Percentiles rank a stretch among this genome's conserved stretches.
phyloP scores from a whole-genome alignment of 495 filamentous ascomycete genomes.

The Neurospora sp. region DNA sequence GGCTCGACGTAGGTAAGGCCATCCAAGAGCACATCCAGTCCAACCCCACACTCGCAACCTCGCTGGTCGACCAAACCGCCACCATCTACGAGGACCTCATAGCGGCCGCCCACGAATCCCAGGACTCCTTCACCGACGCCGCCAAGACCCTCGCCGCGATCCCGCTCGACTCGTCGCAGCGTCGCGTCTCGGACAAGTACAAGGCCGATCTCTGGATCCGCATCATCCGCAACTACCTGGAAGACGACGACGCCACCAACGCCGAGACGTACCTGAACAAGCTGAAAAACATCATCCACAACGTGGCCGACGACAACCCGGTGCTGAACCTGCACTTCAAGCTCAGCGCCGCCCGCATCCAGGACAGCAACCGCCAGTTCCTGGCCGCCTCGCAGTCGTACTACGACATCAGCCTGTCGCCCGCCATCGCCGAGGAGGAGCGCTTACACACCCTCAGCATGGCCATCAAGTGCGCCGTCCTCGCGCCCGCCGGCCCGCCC shows the following conservation, averaged over 20 bases:
- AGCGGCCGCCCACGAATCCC: conserved; percentile 69
- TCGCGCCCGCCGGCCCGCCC: conserved; percentile 82
- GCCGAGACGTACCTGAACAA: conserved; percentile 86
- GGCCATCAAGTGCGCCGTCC: conserved; percentile 89
- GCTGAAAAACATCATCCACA: conserved; percentile 82
- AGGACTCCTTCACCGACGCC: conserved; percentile 70
- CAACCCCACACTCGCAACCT: conserved; percentile 37
- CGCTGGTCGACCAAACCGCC: conserved; percentile 77
- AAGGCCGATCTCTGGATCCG: conserved; percentile 81
- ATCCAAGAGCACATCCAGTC: conserved; percentile 53
- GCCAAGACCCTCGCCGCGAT: conserved; percentile 74
- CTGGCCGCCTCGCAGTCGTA: conserved; percentile 83
- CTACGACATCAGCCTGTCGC: conserved; percentile 68
- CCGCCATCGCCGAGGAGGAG: conserved; percentile 70
- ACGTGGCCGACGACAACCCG: conserved; percentile 57
- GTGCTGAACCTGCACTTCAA: conserved; percentile 73
- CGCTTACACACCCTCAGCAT: conserved; percentile 72
- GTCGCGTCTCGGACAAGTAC: conserved; percentile 65
- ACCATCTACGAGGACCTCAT: conserved; percentile 63
- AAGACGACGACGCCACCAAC: conserved; percentile 80
- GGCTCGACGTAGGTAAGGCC: conserved; percentile 60
- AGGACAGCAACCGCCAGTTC: conserved; percentile 83
- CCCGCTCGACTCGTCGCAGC: conserved; percentile 77
- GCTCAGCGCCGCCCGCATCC: conserved; percentile 83
- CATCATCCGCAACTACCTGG: conserved; percentile 88